Evolutionary conservation across 75 land plant genomes (phyloP).

Genomic region (Pinus tabuliformis): DNA sequence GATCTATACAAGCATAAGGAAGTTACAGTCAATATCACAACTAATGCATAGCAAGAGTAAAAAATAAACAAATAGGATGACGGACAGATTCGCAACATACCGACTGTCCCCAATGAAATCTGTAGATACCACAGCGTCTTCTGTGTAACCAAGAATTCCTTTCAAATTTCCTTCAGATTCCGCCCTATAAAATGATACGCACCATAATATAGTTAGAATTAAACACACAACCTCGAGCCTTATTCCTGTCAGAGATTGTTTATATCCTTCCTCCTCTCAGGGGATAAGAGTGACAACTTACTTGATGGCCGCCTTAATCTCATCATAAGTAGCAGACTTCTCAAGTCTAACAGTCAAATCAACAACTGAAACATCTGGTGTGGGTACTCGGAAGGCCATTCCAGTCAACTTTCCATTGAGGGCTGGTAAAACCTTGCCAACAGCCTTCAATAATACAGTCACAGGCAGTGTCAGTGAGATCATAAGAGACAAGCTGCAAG

Average conservation of each 20-base stretch:
- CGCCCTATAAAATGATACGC: slow-evolving; percentile 14
- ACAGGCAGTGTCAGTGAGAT: no score
- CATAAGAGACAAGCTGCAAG: no score
- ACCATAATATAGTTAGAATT: background rate
- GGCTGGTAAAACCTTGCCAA: slow-evolving; percentile 50
- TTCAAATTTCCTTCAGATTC: slow-evolving; percentile 47
- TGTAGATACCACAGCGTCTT: slow-evolving; percentile 37
- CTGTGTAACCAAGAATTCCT: slow-evolving; percentile 50
- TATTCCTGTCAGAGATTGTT: background rate
- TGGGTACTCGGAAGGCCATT: slow-evolving; percentile 93
- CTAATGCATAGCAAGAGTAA: background rate
- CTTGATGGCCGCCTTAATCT: slow-evolving; percentile 74
- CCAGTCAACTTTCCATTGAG: slow-evolving; percentile 87
- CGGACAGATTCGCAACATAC: slow-evolving; percentile 7
- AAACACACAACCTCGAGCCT: background rate
- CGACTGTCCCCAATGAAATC: slow-evolving; percentile 49
- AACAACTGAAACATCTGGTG: slow-evolving; percentile 86
- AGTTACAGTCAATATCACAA: background rate
- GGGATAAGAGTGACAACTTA: slow-evolving; percentile 18
- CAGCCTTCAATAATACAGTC: slow-evolving; percentile 1
- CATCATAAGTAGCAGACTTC: slow-evolving; percentile 63
- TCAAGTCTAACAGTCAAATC: slow-evolving; percentile 84
- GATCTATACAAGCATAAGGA: slow-evolving; percentile 47
- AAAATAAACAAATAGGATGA: background rate
- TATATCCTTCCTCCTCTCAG: slow-evolving; percentile 13